Percentiles rank a stretch among this genome's conserved stretches.
Evolutionary conservation across 257 asterid species (phyloP).

Genomic region (Solanum tacnaense): DNA sequence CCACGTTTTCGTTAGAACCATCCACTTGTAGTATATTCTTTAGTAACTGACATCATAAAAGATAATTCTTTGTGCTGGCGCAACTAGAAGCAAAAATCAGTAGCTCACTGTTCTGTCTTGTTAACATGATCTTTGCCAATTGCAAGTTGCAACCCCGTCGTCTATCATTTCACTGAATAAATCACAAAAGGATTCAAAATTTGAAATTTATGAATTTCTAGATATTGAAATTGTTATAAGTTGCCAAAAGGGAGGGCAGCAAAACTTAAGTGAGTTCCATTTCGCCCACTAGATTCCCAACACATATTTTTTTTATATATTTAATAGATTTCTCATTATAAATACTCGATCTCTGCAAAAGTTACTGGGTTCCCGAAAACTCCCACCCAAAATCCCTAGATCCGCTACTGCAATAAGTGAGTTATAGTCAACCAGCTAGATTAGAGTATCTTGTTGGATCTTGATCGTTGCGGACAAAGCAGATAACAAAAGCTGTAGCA

Average conservation of each 20-base stretch:
- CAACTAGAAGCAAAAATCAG: neutral
- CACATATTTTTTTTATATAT: too few relatives aligned
- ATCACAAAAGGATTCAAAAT: rapidly evolving
- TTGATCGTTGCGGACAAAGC: neutral
- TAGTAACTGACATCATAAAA: neutral
- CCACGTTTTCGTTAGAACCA: neutral
- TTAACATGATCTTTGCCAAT: neutral
- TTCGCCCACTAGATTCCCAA: neutral
- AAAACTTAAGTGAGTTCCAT: neutral
- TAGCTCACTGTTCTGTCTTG: neutral
- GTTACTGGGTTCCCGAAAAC: neutral
- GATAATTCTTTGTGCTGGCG: neutral
- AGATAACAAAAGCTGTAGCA: neutral
- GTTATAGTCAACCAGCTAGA: neutral
- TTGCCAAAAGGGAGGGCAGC: neutral
- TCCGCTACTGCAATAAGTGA: neutral
- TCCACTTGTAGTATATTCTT: neutral
- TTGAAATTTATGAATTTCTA: neutral
- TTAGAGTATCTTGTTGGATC: neutral
- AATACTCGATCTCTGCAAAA: neutral
- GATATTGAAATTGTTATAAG: rapidly evolving
- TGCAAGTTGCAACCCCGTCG: neutral
- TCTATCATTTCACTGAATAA: neutral
- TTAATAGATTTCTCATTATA: too few relatives aligned
- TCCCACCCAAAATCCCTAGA: neutral